These are phyloP conservation scores for Vitis rupestris DNA, from an alignment of 164 flowering plant species.

Conservation along the genomic window DNA sequence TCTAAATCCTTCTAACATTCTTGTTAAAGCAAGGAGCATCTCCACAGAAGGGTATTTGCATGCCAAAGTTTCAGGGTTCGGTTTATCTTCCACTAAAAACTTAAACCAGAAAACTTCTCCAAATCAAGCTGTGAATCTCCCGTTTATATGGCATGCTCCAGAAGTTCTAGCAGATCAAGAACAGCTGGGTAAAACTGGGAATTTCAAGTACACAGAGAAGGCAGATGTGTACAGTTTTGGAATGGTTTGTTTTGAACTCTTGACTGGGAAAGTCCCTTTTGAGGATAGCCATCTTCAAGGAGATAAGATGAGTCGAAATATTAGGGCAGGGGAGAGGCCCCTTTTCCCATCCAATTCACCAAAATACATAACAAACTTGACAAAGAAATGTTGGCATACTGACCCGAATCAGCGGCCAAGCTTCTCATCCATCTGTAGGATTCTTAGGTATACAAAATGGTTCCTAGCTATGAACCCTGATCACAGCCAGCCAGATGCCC, in stretches of 20 bases:
- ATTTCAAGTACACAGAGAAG: conserved; percentile 57
- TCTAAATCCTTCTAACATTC: conserved; percentile 65
- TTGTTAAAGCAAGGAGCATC: conserved; percentile 46
- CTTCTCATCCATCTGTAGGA: conserved; percentile 74
- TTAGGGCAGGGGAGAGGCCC: conserved; percentile 93
- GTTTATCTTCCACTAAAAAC: conserved; percentile 35
- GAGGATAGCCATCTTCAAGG: conserved; percentile 93
- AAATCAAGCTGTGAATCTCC: conserved; percentile 27
- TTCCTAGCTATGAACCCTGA: conserved; percentile 75
- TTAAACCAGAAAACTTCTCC: conserved; percentile 16
- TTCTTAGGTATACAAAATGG: conserved; percentile 68
- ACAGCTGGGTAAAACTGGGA: conserved; percentile 24
- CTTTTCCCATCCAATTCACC: conserved; percentile 65
- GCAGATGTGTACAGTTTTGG: conserved; percentile 89
- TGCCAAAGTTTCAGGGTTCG: conserved; percentile 72
- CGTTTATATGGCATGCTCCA: conserved; percentile 82
- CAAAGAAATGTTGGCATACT: conserved; percentile 82
- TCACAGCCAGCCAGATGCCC: conserved; percentile 52
- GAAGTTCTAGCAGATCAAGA: conserved; percentile 77
- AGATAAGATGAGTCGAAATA: conserved; percentile 86
- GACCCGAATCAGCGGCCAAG: conserved; percentile 79
- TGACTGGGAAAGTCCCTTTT: conserved; percentile 89
- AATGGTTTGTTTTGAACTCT: conserved; percentile 82
- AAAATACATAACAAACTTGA: conserved; percentile 63
- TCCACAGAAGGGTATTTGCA: conserved; percentile 55